Evolutionary conservation across 2,329 filamentous ascomycete genomes (phyloP), one percentile per base, ranked within the genome.

Genomic region (Aspergillus brasiliensis): DNA sequence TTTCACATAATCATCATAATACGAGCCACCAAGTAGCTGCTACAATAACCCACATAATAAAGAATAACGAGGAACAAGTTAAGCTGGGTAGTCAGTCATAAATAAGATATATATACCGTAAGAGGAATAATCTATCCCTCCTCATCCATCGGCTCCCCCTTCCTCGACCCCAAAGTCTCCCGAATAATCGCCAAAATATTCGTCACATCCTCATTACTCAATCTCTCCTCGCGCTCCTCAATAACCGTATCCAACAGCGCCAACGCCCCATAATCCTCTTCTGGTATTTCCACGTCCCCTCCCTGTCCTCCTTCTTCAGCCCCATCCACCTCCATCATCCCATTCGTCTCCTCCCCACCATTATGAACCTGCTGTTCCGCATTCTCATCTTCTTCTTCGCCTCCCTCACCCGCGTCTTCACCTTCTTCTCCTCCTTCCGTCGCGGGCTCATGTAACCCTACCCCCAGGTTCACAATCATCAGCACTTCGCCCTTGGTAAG

Each of bases 401-500:
- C 57, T 23, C 21, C 63, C 42, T 48, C 61, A 25, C 21, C 58
- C 21, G 0, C 57, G 8, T 71, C 60, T 3, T 72, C 58, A 11
- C 71, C 60, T 3, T 72, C 71, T 10, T 47, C 63, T 11, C 60
- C 60, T n/a, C 60, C 60, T n/a, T 56, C 46, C 25, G 57, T 56
- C 27, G 44, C 37, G 13, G 60, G 17, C 1, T 48, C 34, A 23
- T 61, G 56, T 15, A 78, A 25, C 3, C 78, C 79, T 15, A 80
- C 65, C 0, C 80, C 78, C 25, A 81, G 65, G 60, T 82, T 81
- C 19, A 81, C 64, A 53, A 81, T 75, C 72, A 77, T 80, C 17
- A 80, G 62, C 8, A 79, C 76, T 65, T 82, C 80, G 0, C 76
- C 78, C 65, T 82, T 81, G 27, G 79, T 81, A 17, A 81, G 67